These are phyloP conservation scores for Rubia yunnanensis DNA, from an alignment of 257 asterid species.

Conservation along the genomic window DNA sequence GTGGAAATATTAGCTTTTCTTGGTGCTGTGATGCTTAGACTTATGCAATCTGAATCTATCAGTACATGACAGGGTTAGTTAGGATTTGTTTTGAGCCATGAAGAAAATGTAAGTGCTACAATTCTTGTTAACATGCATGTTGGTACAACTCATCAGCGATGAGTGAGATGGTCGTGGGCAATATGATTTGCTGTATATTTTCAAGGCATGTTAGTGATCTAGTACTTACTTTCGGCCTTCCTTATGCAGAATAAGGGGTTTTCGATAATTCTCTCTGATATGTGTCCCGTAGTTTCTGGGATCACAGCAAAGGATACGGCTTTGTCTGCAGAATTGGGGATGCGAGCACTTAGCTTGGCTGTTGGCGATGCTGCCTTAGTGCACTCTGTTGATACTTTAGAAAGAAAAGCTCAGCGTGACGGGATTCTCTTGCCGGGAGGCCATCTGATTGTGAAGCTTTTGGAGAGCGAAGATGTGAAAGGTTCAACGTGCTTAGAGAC, in stretches of 20 bases:
- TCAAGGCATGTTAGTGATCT: neutral
- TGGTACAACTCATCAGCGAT: neutral
- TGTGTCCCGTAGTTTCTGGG: conserved; percentile 91
- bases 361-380: conserved; percentile 39
- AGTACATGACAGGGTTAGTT: neutral
- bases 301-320: conserved; percentile 72
- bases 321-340: conserved; percentile 69
- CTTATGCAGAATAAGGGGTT: conserved; percentile 67
- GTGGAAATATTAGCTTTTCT: neutral
- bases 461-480: conserved; percentile 80
- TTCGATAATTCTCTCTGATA: conserved; percentile 72
- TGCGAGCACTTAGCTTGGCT: conserved; percentile 72
- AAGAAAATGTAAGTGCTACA: neutral
- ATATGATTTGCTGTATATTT: neutral
- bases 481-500: conserved; percentile 27
- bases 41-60: neutral
- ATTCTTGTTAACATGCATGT: neutral
- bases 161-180: neutral
- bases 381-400: conserved; percentile 11
- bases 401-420: conserved; percentile 16
- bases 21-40: neutral
- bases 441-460: conserved; percentile 68
- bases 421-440: conserved; percentile 59
- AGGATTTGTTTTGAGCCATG: neutral
- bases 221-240: neutral